Evolutionary conservation across 148 eudicot genomes (phyloP), one percentile per base, ranked within the genome.

Genomic region (Tetragonia tetragonoides): DNA sequence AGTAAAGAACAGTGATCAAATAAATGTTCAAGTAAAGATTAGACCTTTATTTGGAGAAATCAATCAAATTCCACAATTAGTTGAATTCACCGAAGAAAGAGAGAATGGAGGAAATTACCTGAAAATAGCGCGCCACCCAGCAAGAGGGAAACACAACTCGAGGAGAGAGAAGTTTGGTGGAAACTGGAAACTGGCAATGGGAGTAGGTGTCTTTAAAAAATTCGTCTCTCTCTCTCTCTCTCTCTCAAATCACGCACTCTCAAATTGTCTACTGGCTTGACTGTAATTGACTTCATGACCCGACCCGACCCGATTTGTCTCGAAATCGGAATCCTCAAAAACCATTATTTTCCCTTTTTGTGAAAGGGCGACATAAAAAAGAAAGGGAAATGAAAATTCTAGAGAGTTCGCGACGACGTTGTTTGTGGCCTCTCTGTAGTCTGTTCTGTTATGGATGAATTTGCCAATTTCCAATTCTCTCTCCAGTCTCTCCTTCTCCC

Each of bases 181-280:
- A 0, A 23, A 9, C 12, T 21, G 56, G 72, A 0, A 23, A 9
- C 12, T 11, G 3, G 16, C 10, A 34, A 21, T 12, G 51, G 28
- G 12, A 34, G 72, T 68, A n/a, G 72, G 72, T 68, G 11, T 57
- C 23, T 68, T 65, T 17, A 20, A 67, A 67, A 66, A 39, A 2
- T 0, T 15, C 18, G 10, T 67, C 49, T 10, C 49, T 67, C 18
- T 37, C 46, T 39, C 7, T 37, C 24, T 67, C 68, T 17, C 17
- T 10, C 42, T 65, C 42, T 7, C 10, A 9, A 42, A 7, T 42
- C 46, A 42, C 3, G 46, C n/a, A n/a, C n/a, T 42, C 46, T 42
- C 46, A 42, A 42, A 5, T 44, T 5, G 47, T 5, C 47, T 1
- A 44, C 47, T 44, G 9, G 7, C 7, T 44, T 5, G 47, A 44